Conservation (phyloP, 257 asterid species). For the Craterostigma plantagineum region DNA sequence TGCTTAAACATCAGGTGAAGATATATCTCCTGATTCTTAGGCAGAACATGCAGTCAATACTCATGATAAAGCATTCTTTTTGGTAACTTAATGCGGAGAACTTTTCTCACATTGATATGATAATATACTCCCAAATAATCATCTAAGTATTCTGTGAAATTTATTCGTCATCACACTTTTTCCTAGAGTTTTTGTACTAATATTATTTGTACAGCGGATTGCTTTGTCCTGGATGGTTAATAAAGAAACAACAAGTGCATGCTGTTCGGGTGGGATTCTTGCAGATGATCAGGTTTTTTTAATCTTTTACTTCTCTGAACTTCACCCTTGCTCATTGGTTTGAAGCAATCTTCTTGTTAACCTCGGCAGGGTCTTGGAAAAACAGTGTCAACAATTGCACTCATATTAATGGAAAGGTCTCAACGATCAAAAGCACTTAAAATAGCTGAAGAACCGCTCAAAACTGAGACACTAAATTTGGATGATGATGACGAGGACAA, state of each 20-base stretch:
- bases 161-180: too few relatives aligned
- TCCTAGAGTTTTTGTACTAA: too few relatives aligned
- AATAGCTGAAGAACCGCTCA: conserved; percentile 18
- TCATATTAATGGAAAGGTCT: conserved; percentile 75
- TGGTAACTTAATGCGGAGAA: not conserved
- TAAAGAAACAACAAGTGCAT: conserved; percentile 66
- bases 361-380: conserved; percentile 90
- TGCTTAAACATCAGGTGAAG: conserved; percentile 69
- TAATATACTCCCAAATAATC: not conserved
- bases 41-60: not conserved
- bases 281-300: conserved; percentile 95
- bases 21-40: conserved; percentile 4
- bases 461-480: conserved; percentile 68
- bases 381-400: conserved; percentile 91
- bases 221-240: conserved; percentile 97
- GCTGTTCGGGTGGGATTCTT: conserved; percentile 96
- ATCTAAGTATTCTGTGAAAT: not conserved
- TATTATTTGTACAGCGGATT: conserved; percentile 39
- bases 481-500: conserved; percentile 62
- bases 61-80: not conserved
- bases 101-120: not conserved
- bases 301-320: conserved; percentile 4
- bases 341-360: conserved; percentile 9
- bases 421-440: conserved; percentile 34
- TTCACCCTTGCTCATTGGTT: conserved; percentile 5